Evolutionary conservation across 345 rosid genomes (phyloP), one percentile per base, ranked within the genome.

Genomic region (Chamaenerion angustifolium): DNA sequence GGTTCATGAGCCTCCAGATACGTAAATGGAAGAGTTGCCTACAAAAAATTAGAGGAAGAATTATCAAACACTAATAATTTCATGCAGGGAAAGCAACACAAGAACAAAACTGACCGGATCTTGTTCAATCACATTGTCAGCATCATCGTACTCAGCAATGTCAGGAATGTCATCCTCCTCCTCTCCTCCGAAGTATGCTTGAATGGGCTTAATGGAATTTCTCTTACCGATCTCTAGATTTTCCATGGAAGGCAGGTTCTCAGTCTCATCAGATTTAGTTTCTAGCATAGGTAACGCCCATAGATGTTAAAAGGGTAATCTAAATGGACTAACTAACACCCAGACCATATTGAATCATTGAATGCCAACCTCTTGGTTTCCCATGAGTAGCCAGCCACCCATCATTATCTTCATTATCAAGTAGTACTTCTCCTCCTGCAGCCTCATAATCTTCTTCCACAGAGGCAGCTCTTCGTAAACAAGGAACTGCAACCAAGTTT

Each of bases 311-410:
- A 41, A 1, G 11, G 43, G 15, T 27, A 12, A 10, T 31, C 40
- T 27, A 53, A 40, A 16, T 18, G 17, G 41, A 37, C 0, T 12
- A 35, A 2, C 40, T 40, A 50, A 13, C 7, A 1, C 27, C 23
- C 6, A 12, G 37, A 13, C 10, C 9, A 47, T 46, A 21, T 19
- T 10, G n/a, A 42, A 15, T 40, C 35, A 21, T 19, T 10, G n/a
- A 42, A 15, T 40, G 48, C 43, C 43, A 51, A 88, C 99, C 96
- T 88, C 74, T 84, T 1, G 95, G 99, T 68, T 77, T 84, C 56
- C 99, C 99, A 56, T 93, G 96, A 42, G 99, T 93, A 2, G 99
- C 99, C 51, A 85, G 64, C 99, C 96, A 93, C 58, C 95, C 99
- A 63, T 93, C 96, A 67, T 82, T 67, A 56, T 93, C 96, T 71